Evolutionary conservation across 2,329 filamentous ascomycete genomes (phyloP).

Genomic region (Arachnopeziza araneosa): DNA sequence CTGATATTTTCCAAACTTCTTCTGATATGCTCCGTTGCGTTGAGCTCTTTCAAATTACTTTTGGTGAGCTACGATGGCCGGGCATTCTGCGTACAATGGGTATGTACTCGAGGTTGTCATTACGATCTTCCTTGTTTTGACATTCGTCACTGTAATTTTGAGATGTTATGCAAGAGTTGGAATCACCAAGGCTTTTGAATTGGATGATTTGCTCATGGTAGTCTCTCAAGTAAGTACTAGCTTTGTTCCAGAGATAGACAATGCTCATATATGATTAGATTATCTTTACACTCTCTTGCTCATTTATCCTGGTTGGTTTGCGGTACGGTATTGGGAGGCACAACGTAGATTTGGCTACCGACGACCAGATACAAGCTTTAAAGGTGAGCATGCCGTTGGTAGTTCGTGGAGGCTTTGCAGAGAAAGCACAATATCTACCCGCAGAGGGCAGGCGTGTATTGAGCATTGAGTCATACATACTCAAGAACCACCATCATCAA

Average conservation of each 20-base stretch:
- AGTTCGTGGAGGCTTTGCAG: neutral
- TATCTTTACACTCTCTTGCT: slow-evolving; percentile 13
- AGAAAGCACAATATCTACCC: too few relatives aligned
- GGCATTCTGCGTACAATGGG: neutral
- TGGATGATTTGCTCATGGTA: slow-evolving; percentile 19
- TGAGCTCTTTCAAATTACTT: neutral
- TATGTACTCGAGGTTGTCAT: slow-evolving; percentile 2
- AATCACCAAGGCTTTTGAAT: slow-evolving; percentile 13
- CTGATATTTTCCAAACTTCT: neutral
- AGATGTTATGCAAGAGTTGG: slow-evolving; percentile 13
- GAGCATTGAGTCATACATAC: too few relatives aligned
- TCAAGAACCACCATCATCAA: neutral
- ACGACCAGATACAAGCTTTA: slow-evolving; percentile 9
- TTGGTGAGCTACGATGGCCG: neutral
- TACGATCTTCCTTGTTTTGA: slow-evolving; percentile 8
- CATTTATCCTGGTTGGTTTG: slow-evolving; percentile 11
- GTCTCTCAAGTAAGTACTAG: slow-evolving; percentile 10
- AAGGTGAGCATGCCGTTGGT: slow-evolving; percentile 7
- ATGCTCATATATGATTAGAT: slow-evolving; percentile 2
- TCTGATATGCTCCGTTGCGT: neutral
- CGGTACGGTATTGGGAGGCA: slow-evolving; percentile 19
- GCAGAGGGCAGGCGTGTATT: too few relatives aligned
- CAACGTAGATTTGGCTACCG: slow-evolving; percentile 2
- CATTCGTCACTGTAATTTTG: slow-evolving; percentile 11
- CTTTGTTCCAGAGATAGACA: neutral